A percentile compares a stretch with the other conserved stretches of the same genome.
Conservation (phyloP, 75 land plant species). For the Adiantum capillusveneris region DNA sequence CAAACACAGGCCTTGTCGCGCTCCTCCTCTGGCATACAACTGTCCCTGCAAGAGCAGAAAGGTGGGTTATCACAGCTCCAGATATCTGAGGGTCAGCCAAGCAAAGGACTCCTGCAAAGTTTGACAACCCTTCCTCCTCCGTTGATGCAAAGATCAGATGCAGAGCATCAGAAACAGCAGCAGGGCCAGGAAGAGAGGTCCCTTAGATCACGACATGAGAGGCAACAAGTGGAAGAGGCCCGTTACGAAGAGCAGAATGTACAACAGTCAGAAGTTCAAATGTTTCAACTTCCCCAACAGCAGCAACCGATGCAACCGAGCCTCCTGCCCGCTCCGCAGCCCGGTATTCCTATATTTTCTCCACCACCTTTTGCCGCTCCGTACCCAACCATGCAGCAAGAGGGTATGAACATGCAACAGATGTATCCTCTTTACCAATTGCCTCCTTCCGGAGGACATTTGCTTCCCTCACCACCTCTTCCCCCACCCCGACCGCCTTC, state of each 20-base stretch:
- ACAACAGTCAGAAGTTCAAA: background rate
- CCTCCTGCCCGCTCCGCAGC: constrained; percentile 4
- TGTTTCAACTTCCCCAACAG: background rate
- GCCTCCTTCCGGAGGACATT: background rate
- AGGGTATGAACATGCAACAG: background rate
- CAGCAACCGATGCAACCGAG: background rate
- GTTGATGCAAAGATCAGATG: background rate
- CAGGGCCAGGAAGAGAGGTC: background rate
- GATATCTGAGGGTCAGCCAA: background rate
- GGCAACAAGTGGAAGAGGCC: background rate
- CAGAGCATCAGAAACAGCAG: background rate
- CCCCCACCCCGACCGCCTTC: background rate
- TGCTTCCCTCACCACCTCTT: background rate
- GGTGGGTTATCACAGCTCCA: constrained; percentile 1
- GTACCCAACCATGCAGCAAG: background rate
- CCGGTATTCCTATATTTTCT: background rate
- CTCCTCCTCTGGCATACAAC: background rate
- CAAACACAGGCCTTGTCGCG: constrained; percentile 27
- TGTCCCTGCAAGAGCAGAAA: background rate
- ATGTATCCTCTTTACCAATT: background rate
- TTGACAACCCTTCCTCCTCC: background rate
- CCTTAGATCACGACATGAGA: background rate
- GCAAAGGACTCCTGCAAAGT: background rate
- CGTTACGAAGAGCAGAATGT: background rate
- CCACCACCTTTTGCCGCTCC: constrained; percentile 4